Evolutionary conservation across 2,329 filamentous ascomycete genomes (phyloP), one percentile per base, ranked within the genome.

Genomic region (Monosporascus sp.): DNA sequence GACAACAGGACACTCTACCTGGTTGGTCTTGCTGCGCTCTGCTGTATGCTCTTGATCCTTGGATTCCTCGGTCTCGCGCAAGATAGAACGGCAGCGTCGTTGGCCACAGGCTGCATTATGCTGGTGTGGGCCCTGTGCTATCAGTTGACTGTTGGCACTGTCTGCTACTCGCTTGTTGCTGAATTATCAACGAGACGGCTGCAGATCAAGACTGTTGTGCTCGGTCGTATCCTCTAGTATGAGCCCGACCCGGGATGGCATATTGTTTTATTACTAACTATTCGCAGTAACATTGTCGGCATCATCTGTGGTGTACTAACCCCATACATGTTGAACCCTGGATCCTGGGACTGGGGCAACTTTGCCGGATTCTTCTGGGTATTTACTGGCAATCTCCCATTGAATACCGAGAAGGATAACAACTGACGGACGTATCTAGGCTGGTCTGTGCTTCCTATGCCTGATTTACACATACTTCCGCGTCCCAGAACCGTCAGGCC

Each of bases 321-420:
- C 0, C 91, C 91, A 0, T 96, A 95, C 72, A 96, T 96, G 91
- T 79, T 96, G 43, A 96, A 96, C 72, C 90, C 91, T 0, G 79
- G 77, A 1, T 87, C 84, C 0, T 96, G 92, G 91, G 77, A 95
- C 71, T 96, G 91, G 91, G 79, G 83, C 56, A 94, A 94, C 72
- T 94, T 82, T 63, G 82, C 91, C 0, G 91, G 91, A 28, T 95
- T 96, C 74, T 95, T 95, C 76, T 91, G 91, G 88, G 72, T 80
- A 68, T 64, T 76, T 63, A 35, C 8, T 26, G 28, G n/a, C 14
- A 37, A 15, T 18, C 17, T 4, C n/a, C 9, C 17, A 15, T 22
- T 26, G 22, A 38, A 37, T 7, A 5, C 14, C 26, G 15, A 31
- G 37, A 18, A n/a, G 8, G 11, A 49, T 50, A 3, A 49, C 15